Base-by-base conservation (phyloP, 345 rosid species). In the Bruguiera sexangula region DNA sequence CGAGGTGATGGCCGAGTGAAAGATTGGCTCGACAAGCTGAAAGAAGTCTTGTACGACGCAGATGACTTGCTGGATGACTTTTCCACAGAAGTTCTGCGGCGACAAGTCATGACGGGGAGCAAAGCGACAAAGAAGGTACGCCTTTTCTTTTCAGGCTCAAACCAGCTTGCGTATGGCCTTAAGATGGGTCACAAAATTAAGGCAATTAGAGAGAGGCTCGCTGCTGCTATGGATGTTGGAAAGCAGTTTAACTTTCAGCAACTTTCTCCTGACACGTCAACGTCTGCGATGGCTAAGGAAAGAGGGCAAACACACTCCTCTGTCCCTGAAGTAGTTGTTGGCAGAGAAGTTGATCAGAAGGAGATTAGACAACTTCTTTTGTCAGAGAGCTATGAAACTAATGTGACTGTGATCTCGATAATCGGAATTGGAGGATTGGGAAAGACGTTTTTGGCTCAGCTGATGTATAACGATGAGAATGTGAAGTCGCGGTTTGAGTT, bases 291-390 rank as follows among this genome's bases (percentile, higher is more conserved):
- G 8, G 9, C n/a, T 20, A 61, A 20, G 32, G 1, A 11, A 0
- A 54, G 63, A 15, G 37, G 39, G n/a, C 46, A 59, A 32, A 32
- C 36, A 32, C 36, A 32, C 36, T 32, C 36, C 6, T 32, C 36
- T 32, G 36, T 68, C 7, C 37, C 56, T 54, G 61, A 48, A 43
- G 69, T 34, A 19, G 48, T 64, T 0, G 31, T 75, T 5, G 76
- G 79, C 32, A 75, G 79, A 32, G 66, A 79, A 0, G 15, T 19
- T 6, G 79, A 79, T 29, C 71, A 60, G 36, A 24, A 54, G 6
- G 51, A 16, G 2, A 13, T 75, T 6, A 24, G 32, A 8, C 6
- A 48, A 6, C 29, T 58, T 37, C 24, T 71, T 34, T n/a, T 75
- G 30, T 39, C 39, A 6, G 16, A 27, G 6, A 19, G 55, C 6